These are phyloP conservation scores for Aegilops longissima DNA, from an alignment of 176 grass and related monocot genomes.

Conservation along the genomic window DNA sequence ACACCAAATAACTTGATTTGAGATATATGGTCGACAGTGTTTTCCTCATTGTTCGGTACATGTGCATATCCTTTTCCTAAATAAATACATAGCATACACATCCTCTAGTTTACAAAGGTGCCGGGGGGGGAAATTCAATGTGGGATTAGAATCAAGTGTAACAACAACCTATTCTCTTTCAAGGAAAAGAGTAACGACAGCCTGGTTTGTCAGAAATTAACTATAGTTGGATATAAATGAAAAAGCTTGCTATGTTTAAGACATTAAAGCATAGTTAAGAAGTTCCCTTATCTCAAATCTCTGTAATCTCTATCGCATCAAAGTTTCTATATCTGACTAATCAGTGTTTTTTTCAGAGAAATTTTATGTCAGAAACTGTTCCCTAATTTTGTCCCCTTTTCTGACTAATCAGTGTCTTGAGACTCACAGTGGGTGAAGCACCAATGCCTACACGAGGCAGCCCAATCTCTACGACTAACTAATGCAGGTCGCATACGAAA, in stretches of 20 bases:
- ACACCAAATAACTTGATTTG: not conserved
- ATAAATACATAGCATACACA: not conserved
- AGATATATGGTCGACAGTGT: not conserved
- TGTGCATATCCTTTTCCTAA: not conserved
- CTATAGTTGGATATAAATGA: not conserved
- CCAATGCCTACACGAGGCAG: not conserved
- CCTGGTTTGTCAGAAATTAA: not conserved
- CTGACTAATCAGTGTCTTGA: not conserved
- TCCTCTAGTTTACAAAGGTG: not conserved
- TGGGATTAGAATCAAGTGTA: not conserved
- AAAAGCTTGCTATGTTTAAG: not conserved
- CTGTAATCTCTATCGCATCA: not conserved
- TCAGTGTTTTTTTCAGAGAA: too few relatives aligned
- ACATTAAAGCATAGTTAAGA: slow-evolving; percentile 7
- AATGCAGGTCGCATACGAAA: not conserved
- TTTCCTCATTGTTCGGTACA: not conserved
- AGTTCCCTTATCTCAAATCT: not conserved
- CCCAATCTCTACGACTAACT: not conserved
- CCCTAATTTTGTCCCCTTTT: not conserved
- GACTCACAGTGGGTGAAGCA: not conserved
- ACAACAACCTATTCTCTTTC: not conserved
- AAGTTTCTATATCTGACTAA: not conserved
- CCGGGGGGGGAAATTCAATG: not conserved
- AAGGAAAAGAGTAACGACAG: not conserved
- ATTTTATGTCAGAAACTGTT: too few relatives aligned